Base-by-base conservation (phyloP, 2,329 filamentous ascomycete species). In the Aspergillus ochraceoroseus region DNA sequence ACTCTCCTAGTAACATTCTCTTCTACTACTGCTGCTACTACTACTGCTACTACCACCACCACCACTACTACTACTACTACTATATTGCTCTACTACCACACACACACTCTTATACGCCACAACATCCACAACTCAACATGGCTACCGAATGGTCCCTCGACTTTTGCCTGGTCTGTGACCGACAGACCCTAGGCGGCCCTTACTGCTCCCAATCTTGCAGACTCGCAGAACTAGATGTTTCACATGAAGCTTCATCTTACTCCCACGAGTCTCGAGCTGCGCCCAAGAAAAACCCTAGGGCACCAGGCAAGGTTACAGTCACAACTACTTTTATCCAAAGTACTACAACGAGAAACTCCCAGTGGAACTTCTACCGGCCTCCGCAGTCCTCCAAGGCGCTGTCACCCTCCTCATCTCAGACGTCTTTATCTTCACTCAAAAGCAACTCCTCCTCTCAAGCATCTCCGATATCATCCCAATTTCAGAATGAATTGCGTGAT, bases 171-270 rank as follows among this genome's bases (percentile, higher is more conserved):
- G 82, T 85, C 71, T 95, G 89, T 73, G 89, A 95, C 71, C 83
- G 84, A 70, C 86, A 94, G 70, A 88, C 85, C 46, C 78, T 85
- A 51, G 81, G 81, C 41, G 82, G 82, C 47, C 80, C 85, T 52
- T 95, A 94, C 75, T 95, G 89, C 76, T 94, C 87, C 32, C 88
- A 95, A 70, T 79, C 85, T 19, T 95, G 89, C 76, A 80, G 87
- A 51, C 74, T 95, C 30, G 84, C 86, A 52, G 89, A 95, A 68
- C 81, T 90, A 56, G 88, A 95, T 67, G 82, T 80, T 66, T 36
- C 39, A 7, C 35, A 29, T 25, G 39, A 43, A 12, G 8, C 19
- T 23, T 31, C 33, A 11, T 18, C 33, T 8, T 31, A 25, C 30
- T 19, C 33, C 11, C 26, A 14, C 13, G 33, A 38, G 22, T 29